These are phyloP conservation scores for Trifolium fragiferum DNA, from an alignment of 306 rosid species.

Conservation along the genomic window DNA sequence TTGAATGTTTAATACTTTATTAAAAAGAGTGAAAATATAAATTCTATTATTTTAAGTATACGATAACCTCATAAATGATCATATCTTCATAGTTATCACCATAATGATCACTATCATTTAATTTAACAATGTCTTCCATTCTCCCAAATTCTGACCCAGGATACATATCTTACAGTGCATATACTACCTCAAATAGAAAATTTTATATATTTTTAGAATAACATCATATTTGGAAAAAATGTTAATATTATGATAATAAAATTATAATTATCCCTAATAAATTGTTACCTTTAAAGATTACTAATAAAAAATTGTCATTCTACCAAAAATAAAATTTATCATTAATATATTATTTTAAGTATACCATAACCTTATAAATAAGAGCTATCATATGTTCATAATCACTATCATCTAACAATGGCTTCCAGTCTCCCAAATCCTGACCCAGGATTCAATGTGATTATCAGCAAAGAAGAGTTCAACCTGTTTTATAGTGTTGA, in stretches of 20 bases:
- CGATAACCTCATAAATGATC: not conserved
- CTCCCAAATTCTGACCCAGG: constrained; percentile 2
- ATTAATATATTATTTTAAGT: not conserved
- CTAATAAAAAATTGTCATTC: not conserved
- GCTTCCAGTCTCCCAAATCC: not conserved
- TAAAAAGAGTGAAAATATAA: no score
- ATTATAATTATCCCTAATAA: not conserved
- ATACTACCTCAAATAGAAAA: no score
- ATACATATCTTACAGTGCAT: no score
- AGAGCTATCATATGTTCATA: not conserved
- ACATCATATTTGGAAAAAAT: not conserved
- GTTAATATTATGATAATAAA: not conserved
- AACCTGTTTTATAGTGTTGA: constrained; percentile 62
- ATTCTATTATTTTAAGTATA: not conserved
- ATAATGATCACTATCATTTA: no score
- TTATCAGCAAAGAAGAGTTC: constrained; percentile 56
- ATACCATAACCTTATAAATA: not conserved
- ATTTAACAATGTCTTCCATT: constrained; percentile 18
- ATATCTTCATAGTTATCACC: no score
- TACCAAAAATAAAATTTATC: no score
- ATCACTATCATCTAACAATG: not conserved
- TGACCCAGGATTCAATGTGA: not conserved
- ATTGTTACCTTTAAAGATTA: not conserved
- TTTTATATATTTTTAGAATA: not conserved
- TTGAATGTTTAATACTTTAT: no score